Base-by-base conservation (phyloP, 345 rosid genomes). In the Eucalyptus globulus region DNA sequence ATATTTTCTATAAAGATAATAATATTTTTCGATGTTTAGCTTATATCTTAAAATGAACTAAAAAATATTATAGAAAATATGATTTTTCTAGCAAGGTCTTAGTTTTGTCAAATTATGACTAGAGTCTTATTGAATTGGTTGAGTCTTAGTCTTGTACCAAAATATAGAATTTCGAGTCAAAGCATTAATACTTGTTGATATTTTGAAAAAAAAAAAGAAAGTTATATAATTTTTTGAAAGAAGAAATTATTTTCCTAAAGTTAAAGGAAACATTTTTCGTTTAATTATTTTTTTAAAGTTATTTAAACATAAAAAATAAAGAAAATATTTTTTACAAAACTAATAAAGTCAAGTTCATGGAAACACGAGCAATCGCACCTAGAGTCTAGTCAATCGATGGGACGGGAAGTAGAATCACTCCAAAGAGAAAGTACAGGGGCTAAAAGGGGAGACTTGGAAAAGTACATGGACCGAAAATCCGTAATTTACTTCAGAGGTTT, bases 161-260 rank as follows among this genome's bases (percentile, higher is more conserved):
- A 56, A 11, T 56, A 22, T 2, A 56, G 62, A 56, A 5, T 56
- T 5, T 56, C 6, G 6, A 11, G 29, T 24, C 3, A 11, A 24
- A 56, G 29, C 6, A 2, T 5, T 24, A 24, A 56, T 56, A 24
- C 29, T 56, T 0, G 3, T 56, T 0, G 1, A 50, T 56, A 2
- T 56, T 56, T 56, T 9, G 6, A 24, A 56, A 56, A 24, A 53
- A 56, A 24, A 19, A 56, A 40, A 40, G 5, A 56, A 24, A 10
- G 29, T 22, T 9, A 22, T 24, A 22, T 22, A 5, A 24, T 1
- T 24, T 24, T 56, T 56, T 10, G 3, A 2, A 56, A 56, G 62
- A 56, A 1, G 14, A 56, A 24, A 56, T 24, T 0, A 56, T 56
- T 56, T 56, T 56, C 1, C 6, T 56, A 56, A 22, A 4, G 24